A percentile compares a stretch with the other conserved stretches of the same genome.
Evolutionary conservation across 1,284 basidiomycete species (phyloP).

Genomic region (Ceratobasidium sp.): DNA sequence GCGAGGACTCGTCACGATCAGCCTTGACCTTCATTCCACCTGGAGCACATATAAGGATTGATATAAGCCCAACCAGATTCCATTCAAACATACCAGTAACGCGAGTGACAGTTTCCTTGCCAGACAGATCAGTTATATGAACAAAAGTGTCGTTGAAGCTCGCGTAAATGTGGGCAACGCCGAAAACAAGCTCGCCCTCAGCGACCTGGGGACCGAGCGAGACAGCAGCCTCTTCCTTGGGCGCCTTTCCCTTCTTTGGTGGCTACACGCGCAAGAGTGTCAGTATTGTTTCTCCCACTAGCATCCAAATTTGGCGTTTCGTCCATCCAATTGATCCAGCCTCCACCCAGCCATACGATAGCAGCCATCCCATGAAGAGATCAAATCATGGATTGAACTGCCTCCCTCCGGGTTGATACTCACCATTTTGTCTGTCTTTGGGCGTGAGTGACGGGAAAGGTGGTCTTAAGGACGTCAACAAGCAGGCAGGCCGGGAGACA

Average conservation of each 20-base stretch:
- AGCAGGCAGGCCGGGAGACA: background rate
- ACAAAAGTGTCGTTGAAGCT: constrained; percentile 99
- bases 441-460: background rate
- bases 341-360: background rate
- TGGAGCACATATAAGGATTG: constrained; percentile 46
- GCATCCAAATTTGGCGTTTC: background rate
- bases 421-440: constrained; percentile 21
- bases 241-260: constrained; percentile 79
- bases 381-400: too few relatives aligned
- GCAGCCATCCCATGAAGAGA: background rate
- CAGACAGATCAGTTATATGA: constrained; percentile 98
- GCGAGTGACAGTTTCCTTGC: constrained; percentile 98
- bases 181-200: constrained; percentile 94
- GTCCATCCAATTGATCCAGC: background rate
- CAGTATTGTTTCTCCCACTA: background rate
- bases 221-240: constrained; percentile 80
- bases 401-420: background rate
- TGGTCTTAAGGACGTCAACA: background rate
- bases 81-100: constrained; percentile 79
- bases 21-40: constrained; percentile 99
- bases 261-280: constrained; percentile 55
- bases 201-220: constrained; percentile 92
- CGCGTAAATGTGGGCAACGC: constrained; percentile 96
- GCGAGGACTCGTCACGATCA: constrained; percentile 99
- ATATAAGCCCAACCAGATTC: background rate